A percentile compares a stretch with the other conserved stretches of the same genome.
Evolutionary conservation across 345 rosid species (phyloP).

Genomic region (Linum tenue): DNA sequence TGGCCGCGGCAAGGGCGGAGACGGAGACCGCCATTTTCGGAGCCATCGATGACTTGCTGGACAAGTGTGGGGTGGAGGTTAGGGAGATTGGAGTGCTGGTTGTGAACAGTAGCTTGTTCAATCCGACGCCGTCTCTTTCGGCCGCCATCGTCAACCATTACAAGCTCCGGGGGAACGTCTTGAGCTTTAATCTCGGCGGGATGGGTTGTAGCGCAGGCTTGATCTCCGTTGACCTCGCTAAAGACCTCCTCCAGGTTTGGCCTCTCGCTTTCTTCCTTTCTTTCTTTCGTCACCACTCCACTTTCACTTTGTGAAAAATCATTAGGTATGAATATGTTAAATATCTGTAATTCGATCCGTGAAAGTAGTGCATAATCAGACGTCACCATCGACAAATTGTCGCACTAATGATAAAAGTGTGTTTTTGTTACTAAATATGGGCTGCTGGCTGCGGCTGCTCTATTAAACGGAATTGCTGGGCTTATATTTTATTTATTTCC

Average conservation of each 20-base stretch:
- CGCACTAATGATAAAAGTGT: too few species aligned
- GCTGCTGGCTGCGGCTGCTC: too few species aligned
- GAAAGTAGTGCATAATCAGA: too few species aligned
- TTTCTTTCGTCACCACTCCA: too few species aligned
- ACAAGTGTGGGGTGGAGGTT: slow-evolving; percentile 7
- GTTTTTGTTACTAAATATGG: too few species aligned
- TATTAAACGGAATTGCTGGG: too few species aligned
- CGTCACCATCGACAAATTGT: too few species aligned
- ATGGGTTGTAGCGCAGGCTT: slow-evolving; percentile 26
- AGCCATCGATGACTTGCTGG: slow-evolving; percentile 15
- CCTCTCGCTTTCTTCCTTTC: too few species aligned
- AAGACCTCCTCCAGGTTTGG: background rate
- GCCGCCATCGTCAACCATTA: slow-evolving; percentile 15
- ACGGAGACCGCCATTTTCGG: slow-evolving; percentile 15
- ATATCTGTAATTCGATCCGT: too few species aligned
- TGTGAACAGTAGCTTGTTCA: slow-evolving; percentile 18
- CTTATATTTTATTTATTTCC: too few species aligned
- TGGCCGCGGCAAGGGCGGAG: slow-evolving; percentile 8
- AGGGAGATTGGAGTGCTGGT: slow-evolving; percentile 16
- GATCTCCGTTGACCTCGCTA: slow-evolving; percentile 7
- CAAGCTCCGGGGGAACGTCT: slow-evolving; percentile 15
- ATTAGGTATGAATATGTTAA: too few species aligned
- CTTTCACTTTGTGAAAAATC: too few species aligned
- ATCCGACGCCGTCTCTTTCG: slow-evolving; percentile 19
- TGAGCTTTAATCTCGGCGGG: slow-evolving; percentile 21